Percentiles rank a stretch among this genome's conserved stretches.
Evolutionary conservation across 2,329 filamentous ascomycete species (phyloP).

Genomic region (Penicillium sp.): DNA sequence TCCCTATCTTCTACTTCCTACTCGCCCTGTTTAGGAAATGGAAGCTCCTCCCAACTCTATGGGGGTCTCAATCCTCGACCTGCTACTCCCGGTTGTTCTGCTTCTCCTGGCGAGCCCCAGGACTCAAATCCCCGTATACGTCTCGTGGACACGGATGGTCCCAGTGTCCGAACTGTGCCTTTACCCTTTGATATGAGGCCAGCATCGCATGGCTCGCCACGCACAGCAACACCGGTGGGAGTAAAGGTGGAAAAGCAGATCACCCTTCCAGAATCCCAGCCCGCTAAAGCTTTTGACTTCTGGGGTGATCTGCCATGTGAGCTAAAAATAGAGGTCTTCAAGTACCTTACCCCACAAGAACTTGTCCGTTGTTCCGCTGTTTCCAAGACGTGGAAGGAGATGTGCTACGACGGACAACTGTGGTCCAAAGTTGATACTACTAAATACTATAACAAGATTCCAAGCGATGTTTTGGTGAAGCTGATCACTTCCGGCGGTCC

Average conservation of each 20-base stretch:
- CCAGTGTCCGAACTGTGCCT: constrained; percentile 53
- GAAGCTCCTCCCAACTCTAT: constrained; percentile 57
- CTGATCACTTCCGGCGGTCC: constrained; percentile 83
- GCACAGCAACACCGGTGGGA: constrained; percentile 12
- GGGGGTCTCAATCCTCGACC: constrained; percentile 57
- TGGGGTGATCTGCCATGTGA: constrained; percentile 83
- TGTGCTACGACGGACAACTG: constrained; percentile 92
- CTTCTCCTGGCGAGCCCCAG: constrained; percentile 48
- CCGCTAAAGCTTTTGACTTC: constrained; percentile 58
- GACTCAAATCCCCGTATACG: constrained; percentile 57
- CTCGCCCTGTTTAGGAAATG: constrained; percentile 54
- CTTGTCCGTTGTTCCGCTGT: constrained; percentile 75
- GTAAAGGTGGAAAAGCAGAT: constrained; percentile 21
- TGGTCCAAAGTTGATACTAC: constrained; percentile 84
- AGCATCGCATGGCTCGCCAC: constrained; percentile 42
- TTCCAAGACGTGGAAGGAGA: constrained; percentile 72
- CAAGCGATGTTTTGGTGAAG: constrained; percentile 76
- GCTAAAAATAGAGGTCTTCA: constrained; percentile 73
- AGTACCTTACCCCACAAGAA: constrained; percentile 74
- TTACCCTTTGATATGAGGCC: constrained; percentile 64
- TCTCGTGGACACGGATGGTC: constrained; percentile 52
- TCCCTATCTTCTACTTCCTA: constrained; percentile 58
- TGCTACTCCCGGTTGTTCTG: constrained; percentile 49
- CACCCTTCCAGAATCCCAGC: constrained; percentile 28
- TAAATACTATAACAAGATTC: constrained; percentile 83